A percentile compares a stretch with the other conserved stretches of the same genome.
phyloP scores from a whole-genome alignment of 768 basidiomycete species.

The Hemileccinum impolitum region DNA sequence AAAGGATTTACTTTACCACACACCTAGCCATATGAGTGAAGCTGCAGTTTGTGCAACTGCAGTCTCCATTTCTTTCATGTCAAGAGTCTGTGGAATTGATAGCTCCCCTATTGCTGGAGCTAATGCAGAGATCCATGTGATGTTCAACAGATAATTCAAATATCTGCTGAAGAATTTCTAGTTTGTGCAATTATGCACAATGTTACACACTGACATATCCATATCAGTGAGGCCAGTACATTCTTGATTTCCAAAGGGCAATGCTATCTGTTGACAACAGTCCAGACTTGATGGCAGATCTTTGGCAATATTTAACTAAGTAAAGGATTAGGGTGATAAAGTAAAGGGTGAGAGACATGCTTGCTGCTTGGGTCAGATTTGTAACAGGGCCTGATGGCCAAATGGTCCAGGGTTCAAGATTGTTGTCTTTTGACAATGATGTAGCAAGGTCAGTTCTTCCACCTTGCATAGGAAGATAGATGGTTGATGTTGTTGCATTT shows the following conservation, averaged over 20 bases:
- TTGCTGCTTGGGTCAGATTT: not conserved
- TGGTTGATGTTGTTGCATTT: not conserved
- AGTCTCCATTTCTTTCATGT: not conserved
- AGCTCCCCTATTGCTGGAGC: not conserved
- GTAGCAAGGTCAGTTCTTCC: not conserved
- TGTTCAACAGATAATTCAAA: not conserved
- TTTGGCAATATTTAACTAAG: not conserved
- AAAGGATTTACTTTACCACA: not conserved
- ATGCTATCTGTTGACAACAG: too few relatives aligned
- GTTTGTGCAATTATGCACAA: too few relatives aligned
- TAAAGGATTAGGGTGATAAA: not conserved
- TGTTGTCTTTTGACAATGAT: not conserved
- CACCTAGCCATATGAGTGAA: conserved; percentile 7
- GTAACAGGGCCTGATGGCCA: conserved; percentile 4
- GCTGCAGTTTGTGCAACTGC: conserved; percentile 1
- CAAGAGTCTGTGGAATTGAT: not conserved
- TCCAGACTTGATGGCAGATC: too few relatives aligned
- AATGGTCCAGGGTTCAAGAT: not conserved
- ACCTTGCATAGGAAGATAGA: not conserved
- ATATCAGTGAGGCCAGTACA: not conserved
- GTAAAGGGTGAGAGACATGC: not conserved
- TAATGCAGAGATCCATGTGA: not conserved
- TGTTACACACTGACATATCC: not conserved
- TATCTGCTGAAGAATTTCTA: too few relatives aligned
- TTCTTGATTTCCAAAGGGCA: not conserved